Evolutionary conservation across 148 eudicot genomes (phyloP).

Genomic region (Arbutus unedo): DNA sequence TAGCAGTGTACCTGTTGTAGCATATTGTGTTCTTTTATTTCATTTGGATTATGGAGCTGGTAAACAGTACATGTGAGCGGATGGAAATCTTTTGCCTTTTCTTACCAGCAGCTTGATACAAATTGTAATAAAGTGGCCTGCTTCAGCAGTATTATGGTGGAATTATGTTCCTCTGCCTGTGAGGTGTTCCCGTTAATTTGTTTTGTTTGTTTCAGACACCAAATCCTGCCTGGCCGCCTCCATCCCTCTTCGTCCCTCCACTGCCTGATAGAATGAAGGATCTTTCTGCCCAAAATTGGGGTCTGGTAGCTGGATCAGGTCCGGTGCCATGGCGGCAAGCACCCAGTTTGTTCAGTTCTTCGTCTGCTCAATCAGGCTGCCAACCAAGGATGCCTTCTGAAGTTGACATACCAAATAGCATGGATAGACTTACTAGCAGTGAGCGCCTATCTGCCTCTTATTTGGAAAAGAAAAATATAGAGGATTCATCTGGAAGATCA

Average conservation of each 20-base stretch:
- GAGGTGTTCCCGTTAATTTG: background rate
- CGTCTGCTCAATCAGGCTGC: constrained; percentile 26
- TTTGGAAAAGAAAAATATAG: constrained; percentile 26
- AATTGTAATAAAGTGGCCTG: background rate
- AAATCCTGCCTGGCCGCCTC: constrained; percentile 61
- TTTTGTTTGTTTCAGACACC: constrained; percentile 44
- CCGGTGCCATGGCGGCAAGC: constrained; percentile 55
- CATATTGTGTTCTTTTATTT: background rate
- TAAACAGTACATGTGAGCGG: background rate
- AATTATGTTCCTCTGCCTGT: background rate
- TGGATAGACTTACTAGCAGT: constrained; percentile 21
- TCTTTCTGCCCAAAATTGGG: constrained; percentile 39
- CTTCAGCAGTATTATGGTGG: background rate
- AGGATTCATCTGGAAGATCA: constrained; percentile 26
- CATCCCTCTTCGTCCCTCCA: constrained; percentile 34
- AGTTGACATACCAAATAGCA: constrained; percentile 30
- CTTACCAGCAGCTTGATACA: background rate
- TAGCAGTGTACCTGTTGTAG: no score
- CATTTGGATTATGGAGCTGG: background rate
- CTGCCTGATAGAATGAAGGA: constrained; percentile 45
- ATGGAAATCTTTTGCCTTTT: background rate
- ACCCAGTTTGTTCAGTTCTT: constrained; percentile 32
- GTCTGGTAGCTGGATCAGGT: constrained; percentile 45
- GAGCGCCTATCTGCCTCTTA: constrained; percentile 29
- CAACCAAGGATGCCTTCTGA: constrained; percentile 33